Conservation (phyloP, 805 yeast genomes). For the Blastobotrys americana region DNA sequence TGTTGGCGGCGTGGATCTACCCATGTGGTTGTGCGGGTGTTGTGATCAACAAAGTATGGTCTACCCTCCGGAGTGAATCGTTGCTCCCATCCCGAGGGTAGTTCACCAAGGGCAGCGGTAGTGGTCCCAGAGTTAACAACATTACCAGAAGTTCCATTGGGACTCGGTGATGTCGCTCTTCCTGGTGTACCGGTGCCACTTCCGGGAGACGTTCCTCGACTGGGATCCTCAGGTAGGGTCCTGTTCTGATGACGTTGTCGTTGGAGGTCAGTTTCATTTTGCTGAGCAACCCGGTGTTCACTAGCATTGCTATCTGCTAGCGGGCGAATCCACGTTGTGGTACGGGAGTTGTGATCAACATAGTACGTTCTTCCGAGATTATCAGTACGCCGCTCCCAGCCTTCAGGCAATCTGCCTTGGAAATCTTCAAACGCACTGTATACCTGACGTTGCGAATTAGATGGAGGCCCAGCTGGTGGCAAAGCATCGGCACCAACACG, state of each 20-base stretch:
- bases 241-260: constrained; percentile 86
- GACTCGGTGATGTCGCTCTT: constrained; percentile 36
- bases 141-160: constrained; percentile 36
- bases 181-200: constrained; percentile 13
- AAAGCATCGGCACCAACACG: constrained; percentile 25
- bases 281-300: constrained; percentile 47
- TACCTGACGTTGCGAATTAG: constrained; percentile 42
- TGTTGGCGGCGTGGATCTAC: constrained; percentile 99
- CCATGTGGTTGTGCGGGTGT: constrained; percentile 99
- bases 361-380: constrained; percentile 95
- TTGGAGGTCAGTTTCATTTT: constrained; percentile 72
- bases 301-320: constrained; percentile 67
- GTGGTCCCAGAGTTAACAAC: constrained; percentile 79
- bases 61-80: constrained; percentile 97
- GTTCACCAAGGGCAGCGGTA: constrained; percentile 91
- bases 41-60: constrained; percentile 97
- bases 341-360: constrained; percentile 95
- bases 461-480: constrained; percentile 12
- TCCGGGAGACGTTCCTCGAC: constrained; percentile 24
- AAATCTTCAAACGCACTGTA: constrained; percentile 95
- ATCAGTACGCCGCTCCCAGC: constrained; percentile 98
- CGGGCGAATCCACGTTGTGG: constrained; percentile 99
- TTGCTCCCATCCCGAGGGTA: constrained; percentile 99
- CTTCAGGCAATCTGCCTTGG: constrained; percentile 91
- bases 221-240: constrained; percentile 66